Conservation (phyloP, 176 grass and related monocot species). For the Triticum dicoccoides region DNA sequence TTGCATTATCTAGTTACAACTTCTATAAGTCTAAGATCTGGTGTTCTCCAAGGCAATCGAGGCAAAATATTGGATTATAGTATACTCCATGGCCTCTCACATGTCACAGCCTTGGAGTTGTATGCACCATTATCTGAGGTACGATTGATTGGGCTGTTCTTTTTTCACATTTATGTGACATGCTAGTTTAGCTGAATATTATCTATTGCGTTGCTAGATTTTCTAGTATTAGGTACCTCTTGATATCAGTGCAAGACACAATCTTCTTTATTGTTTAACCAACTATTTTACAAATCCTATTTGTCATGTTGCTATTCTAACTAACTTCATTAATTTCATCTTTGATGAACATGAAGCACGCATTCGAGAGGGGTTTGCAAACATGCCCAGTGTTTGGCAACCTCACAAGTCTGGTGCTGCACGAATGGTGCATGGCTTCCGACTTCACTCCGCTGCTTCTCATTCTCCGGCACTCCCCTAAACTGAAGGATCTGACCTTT, state of each 20-base stretch:
- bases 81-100: background rate
- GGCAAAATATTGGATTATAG: background rate
- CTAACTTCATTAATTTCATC: background rate
- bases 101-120: background rate
- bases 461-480: background rate
- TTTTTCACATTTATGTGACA: no score
- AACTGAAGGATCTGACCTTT: background rate
- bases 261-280: no score
- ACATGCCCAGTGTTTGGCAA: background rate
- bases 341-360: background rate
- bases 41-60: background rate
- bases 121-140: background rate
- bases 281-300: no score
- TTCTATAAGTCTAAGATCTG: background rate
- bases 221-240: no score
- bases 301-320: background rate
- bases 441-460: background rate
- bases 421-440: background rate
- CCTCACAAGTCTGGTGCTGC: background rate
- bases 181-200: no score
- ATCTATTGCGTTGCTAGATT: no score
- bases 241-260: no score
- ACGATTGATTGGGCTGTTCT: no score
- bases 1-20: background rate
- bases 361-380: background rate